A percentile compares a stretch with the other conserved stretches of the same genome.
phyloP scores from a whole-genome alignment of 2,329 filamentous ascomycete species.

The Fusarium sacchari region DNA sequence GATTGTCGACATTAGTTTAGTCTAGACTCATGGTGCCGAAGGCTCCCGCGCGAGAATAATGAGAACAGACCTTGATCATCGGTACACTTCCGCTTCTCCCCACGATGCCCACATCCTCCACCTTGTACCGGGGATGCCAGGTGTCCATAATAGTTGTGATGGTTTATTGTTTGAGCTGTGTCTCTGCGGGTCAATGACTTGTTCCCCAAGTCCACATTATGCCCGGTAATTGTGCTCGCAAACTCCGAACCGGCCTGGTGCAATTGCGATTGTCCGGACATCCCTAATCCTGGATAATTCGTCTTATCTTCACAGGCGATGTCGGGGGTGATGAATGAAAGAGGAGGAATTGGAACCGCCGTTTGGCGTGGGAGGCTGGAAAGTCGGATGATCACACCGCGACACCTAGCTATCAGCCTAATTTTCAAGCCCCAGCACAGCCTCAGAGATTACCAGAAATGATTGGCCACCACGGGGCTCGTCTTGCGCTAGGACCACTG shows the following conservation, averaged over 20 bases:
- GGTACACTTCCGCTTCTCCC: not conserved
- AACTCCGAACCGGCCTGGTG: not conserved
- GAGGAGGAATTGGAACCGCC: rapidly evolving
- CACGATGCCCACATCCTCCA: too few species aligned
- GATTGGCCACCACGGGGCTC: not conserved
- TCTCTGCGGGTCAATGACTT: not conserved
- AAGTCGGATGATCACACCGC: too few species aligned
- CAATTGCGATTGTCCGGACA: not conserved
- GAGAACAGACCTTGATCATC: not conserved
- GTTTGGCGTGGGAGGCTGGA: too few species aligned
- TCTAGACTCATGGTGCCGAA: rapidly evolving
- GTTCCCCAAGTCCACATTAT: not conserved
- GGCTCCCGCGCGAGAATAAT: rapidly evolving
- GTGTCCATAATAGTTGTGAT: not conserved
- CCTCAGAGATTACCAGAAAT: rapidly evolving
- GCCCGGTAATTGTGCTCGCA: not conserved
- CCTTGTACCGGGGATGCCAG: too few species aligned
- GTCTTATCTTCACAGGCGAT: rapidly evolving
- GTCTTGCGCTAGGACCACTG: rapidly evolving
- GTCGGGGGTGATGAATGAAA: not conserved
- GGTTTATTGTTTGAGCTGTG: not conserved
- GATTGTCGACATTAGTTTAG: rapidly evolving
- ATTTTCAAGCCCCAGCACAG: not conserved
- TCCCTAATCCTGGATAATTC: rapidly evolving
- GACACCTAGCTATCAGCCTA: rapidly evolving